Conservation (phyloP, 495 filamentous ascomycete species). For the Hyphodiscus hymeniophilus region DNA sequence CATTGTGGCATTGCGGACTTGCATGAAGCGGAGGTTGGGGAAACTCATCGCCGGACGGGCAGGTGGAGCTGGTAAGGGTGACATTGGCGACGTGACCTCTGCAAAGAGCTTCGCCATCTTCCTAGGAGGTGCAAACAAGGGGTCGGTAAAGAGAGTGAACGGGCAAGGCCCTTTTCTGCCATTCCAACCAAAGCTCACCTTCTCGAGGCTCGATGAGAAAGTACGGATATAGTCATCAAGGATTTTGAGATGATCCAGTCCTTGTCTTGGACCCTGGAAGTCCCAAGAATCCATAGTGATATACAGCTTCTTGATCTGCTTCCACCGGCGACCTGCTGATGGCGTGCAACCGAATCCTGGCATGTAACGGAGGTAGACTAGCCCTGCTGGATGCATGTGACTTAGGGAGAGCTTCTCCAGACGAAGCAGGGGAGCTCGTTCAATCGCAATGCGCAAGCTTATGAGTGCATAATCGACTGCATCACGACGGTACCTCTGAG, state of each 20-base stretch:
- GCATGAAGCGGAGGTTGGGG: conserved; percentile 49
- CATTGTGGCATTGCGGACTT: conserved; percentile 58
- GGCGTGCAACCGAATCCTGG: conserved; percentile 60
- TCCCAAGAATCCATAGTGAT: conserved; percentile 60
- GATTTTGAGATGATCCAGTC: conserved; percentile 64
- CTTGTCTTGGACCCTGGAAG: conserved; percentile 36
- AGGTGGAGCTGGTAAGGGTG: conserved; percentile 36
- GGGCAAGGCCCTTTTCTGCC: conserved; percentile 60
- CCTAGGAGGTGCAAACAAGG: conserved; percentile 45
- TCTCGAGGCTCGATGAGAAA: conserved; percentile 52
- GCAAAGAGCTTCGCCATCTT: conserved; percentile 39
- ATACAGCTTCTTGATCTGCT: conserved; percentile 58
- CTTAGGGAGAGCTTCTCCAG: conserved; percentile 57
- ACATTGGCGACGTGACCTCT: conserved; percentile 47
- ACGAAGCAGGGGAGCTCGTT: conserved; percentile 50
- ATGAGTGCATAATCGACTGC: conserved; percentile 78
- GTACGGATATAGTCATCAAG: conserved; percentile 62
- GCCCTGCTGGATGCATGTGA: conserved; percentile 57
- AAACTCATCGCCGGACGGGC: conserved; percentile 43
- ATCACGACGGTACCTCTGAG: conserved; percentile 60
- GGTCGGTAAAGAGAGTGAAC: conserved; percentile 52
- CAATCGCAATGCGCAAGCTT: conserved; percentile 66
- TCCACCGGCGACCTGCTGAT: conserved; percentile 55
- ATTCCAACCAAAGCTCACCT: conserved; percentile 62
- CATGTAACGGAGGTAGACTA: conserved; percentile 60